Base-by-base conservation (phyloP, 1,284 basidiomycete genomes). In the Fomitiporia mediterranea region DNA sequence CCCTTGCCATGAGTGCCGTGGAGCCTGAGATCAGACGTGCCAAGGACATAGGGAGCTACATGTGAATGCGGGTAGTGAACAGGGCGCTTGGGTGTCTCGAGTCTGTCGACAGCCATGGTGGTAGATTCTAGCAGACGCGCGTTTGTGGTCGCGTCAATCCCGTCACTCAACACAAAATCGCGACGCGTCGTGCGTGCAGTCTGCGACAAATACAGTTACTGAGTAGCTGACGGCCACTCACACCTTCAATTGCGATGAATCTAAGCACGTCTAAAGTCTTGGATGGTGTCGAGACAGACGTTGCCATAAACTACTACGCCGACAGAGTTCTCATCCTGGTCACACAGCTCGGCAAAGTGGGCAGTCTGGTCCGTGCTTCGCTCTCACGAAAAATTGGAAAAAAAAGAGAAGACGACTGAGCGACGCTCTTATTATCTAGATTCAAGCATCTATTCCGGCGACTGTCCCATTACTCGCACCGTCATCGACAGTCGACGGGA, bases 261-360 rank as follows among this genome's bases (percentile, higher is more conserved):
- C 39, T 7, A 21, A 21, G 9, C 51, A n/a, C 27, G 40, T 65
- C 77, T 46, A 68, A 78, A 64, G 56, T 67, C 0, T 66, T 94
- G 8, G 69, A 80, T 50, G 88, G 81, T 13, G 67, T 76, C 17
- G 69, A 69, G 4, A 96, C 91, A 1, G 86, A 94, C 58, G 71
- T 95, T 13, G 61, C 94, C 30, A 68, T 95, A 1, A 91, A 95
- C 64, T 72, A 74, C 0, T 96, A 84, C 67, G 80, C 81, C 51
- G 94, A 97, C 70, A 79, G 91, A 37, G 74, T 84, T 7, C 72
- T 97, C 19, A 82, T 96, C 17, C 73, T 95, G 27, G 76, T 97
- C 51, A 93, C 92, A 1, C 94, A 96, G 70, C 64, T 90, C 53
- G 90, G 89, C 28, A 94, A 92, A 80, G 84, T 95, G 11, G 94